These are phyloP conservation scores for Exophiala mesophila DNA, from an alignment of 2,329 filamentous ascomycete species.

Conservation along the genomic window DNA sequence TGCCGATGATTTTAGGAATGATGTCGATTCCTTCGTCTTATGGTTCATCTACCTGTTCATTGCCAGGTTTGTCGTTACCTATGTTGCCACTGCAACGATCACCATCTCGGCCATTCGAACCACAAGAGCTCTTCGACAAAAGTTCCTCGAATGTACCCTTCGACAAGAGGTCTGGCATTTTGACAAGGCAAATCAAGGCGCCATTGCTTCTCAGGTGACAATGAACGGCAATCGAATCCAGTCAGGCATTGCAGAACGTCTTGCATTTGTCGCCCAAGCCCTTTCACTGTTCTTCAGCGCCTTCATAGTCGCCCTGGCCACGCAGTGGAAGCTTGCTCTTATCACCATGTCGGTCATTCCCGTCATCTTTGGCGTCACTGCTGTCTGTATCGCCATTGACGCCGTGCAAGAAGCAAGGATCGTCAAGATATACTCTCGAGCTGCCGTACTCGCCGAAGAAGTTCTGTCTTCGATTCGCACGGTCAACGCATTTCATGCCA, in stretches of 20 bases:
- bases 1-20: constrained; percentile 22
- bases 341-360: constrained; percentile 47
- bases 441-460: constrained; percentile 47
- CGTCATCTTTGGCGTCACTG: constrained; percentile 33
- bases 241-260: constrained; percentile 39
- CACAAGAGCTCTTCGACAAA: constrained; percentile 23
- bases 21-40: constrained; percentile 24
- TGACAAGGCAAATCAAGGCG: constrained; percentile 28
- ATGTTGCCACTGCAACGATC: constrained; percentile 30
- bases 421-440: constrained; percentile 39
- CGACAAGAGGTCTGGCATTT: constrained; percentile 32
- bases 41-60: constrained; percentile 37
- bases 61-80: constrained; percentile 32
- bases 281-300: constrained; percentile 37
- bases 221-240: constrained; percentile 35
- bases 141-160: constrained; percentile 29
- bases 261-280: constrained; percentile 31
- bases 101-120: constrained; percentile 27
- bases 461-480: constrained; percentile 48
- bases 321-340: constrained; percentile 42
- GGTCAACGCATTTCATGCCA: constrained; percentile 47
- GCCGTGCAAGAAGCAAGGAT: constrained; percentile 22
- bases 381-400: constrained; percentile 26
- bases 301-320: constrained; percentile 37
- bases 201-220: constrained; percentile 29